phyloP scores from a whole-genome alignment of 768 basidiomycete species.

The Naganishia randhawae region DNA sequence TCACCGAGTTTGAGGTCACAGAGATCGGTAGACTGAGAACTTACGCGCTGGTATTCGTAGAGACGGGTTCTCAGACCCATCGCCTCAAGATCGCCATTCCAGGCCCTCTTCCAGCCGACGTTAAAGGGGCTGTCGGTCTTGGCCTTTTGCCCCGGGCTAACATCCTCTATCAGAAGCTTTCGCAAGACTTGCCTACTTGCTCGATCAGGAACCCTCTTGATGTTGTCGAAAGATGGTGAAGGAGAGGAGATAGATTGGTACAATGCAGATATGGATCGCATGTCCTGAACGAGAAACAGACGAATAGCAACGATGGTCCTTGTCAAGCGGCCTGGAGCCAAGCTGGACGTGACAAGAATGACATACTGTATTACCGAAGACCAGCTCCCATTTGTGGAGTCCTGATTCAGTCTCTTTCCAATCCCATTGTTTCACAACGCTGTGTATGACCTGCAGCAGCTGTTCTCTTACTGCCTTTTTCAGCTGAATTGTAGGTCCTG shows the following conservation, averaged over 20 bases:
- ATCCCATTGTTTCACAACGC: background rate
- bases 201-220: background rate
- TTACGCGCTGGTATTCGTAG: constrained; percentile 20
- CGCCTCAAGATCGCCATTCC: background rate
- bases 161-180: background rate
- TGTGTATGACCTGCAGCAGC: background rate
- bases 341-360: background rate
- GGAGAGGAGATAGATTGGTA: constrained; percentile 18
- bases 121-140: too few species aligned
- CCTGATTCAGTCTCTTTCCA: background rate
- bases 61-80: constrained; percentile 1
- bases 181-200: too few species aligned
- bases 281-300: constrained; percentile 2
- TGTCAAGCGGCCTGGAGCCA: background rate
- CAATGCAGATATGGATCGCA: constrained; percentile 5
- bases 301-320: background rate
- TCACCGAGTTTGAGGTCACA: background rate
- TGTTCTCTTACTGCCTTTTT: background rate
- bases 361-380: background rate
- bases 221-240: background rate
- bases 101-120: background rate
- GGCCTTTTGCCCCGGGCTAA: background rate
- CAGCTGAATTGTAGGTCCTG: background rate
- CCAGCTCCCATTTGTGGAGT: background rate
- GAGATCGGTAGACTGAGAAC: background rate